phyloP scores from a whole-genome alignment of 441 rosid species.

The Pelargonium myrrhifolium region DNA sequence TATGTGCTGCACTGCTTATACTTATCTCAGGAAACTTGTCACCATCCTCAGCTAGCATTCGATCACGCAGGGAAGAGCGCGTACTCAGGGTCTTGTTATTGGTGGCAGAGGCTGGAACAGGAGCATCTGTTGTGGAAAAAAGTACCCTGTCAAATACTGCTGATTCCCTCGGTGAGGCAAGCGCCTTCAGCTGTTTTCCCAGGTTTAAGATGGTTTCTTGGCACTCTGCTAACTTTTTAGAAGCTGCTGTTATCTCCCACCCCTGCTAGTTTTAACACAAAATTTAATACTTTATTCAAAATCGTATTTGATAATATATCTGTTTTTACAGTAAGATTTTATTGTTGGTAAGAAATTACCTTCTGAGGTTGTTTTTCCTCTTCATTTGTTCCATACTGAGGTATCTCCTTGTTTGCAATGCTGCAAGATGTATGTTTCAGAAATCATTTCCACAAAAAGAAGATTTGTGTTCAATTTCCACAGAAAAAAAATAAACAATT shows the following conservation, averaged over 20 bases:
- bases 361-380: conserved; percentile 47
- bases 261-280: conserved; percentile 34
- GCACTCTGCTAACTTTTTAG: conserved; percentile 87
- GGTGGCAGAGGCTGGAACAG: conserved; percentile 2
- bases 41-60: conserved; percentile 55
- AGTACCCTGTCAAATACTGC: conserved; percentile 44
- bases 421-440: conserved; percentile 32
- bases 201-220: conserved; percentile 79
- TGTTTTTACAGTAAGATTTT: background rate
- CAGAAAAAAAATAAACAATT: background rate
- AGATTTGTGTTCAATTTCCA: background rate
- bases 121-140: conserved; percentile 19
- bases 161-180: conserved; percentile 58
- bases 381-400: conserved; percentile 25
- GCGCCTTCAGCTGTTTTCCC: conserved; percentile 74
- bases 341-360: conserved; percentile 35
- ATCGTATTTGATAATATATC: background rate
- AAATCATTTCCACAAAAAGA: conserved; percentile 15
- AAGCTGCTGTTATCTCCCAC: conserved; percentile 79
- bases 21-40: conserved; percentile 27
- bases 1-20: conserved; percentile 23
- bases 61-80: conserved; percentile 55
- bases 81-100: conserved; percentile 29
- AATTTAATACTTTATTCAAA: background rate
- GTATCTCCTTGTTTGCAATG: conserved; percentile 46